Evolutionary conservation across 495 filamentous ascomycete species (phyloP).

Genomic region (Entonaema liquescens): DNA sequence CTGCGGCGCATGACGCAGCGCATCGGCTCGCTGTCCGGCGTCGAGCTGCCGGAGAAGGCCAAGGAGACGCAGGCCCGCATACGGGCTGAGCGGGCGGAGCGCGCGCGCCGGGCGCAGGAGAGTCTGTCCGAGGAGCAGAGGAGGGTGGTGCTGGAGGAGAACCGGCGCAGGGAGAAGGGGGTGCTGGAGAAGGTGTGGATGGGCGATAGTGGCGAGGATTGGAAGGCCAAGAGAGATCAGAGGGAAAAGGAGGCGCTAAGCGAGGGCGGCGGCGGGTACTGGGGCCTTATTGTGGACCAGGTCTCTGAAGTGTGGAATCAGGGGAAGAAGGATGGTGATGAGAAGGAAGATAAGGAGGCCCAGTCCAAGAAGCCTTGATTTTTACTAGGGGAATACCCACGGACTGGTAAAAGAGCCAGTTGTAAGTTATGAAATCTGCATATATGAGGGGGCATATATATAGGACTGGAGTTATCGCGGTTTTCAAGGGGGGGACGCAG

Average conservation of each 20-base stretch:
- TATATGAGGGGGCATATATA: constrained; percentile 9
- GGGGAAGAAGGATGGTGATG: constrained; percentile 41
- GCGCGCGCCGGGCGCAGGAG: constrained; percentile 46
- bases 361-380: constrained; percentile 38
- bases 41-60: constrained; percentile 65
- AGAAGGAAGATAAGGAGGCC: constrained; percentile 41
- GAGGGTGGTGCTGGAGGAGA: constrained; percentile 42
- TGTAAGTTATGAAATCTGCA: constrained; percentile 19
- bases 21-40: constrained; percentile 31
- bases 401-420: not conserved
- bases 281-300: constrained; percentile 82
- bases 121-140: constrained; percentile 48
- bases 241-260: constrained; percentile 77
- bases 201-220: constrained; percentile 68
- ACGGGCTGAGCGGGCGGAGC: constrained; percentile 57
- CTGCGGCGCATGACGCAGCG: constrained; percentile 53
- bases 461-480: constrained; percentile 18
- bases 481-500: not conserved
- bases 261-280: constrained; percentile 78
- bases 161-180: constrained; percentile 47
- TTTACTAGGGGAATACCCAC: not conserved
- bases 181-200: constrained; percentile 68
- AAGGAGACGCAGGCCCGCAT: constrained; percentile 60
- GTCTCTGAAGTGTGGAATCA: constrained; percentile 78
- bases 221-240: constrained; percentile 75